Evolutionary conservation across 192 early-diverging fungal genomes (phyloP), one percentile per base, ranked within the genome.

Genomic region (Dissophora globulifera): DNA sequence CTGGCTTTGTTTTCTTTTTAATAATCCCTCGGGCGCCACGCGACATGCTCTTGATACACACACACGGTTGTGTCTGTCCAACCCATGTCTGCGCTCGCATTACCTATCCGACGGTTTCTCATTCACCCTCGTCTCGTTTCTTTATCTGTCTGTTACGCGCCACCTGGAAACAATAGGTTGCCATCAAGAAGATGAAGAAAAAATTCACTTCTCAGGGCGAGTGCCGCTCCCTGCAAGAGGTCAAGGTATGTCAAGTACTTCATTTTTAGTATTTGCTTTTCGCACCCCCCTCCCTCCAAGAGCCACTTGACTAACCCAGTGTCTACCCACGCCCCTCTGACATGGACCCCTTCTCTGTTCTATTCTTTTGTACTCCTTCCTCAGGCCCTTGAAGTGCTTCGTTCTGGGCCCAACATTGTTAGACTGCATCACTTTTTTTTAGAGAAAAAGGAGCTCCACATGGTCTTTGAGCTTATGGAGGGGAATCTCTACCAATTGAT

Each of bases 381-480:
- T 45, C 29, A 91, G 90, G 86, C 92, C 6, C 79, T 96, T 35
- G 85, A 87, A 49, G 83, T 81, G 40, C 81, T 96, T n/a, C 84
- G 80, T 42, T 84, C 86, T 63, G 94, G 98, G 69, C 87, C 89
- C 1, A 93, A 97, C 79, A 92, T 99, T 48, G 88, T 99, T 41
- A 84, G 79, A 16, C 83, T 99, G 19, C 84, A 89, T 32, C 95
- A 97, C 35, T 93, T 93, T 32, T 90, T 97, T 67, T 86, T 94
- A 12, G 86, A 89, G 29, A 90, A 90, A 70, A 93, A 94, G 69
- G 93, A 94, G 64, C 88, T 96, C 9, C 89, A 89, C 64, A 94
- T 98, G 72, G 94, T 99, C 0, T 96, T 99, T 79, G 97, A 99
- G 79, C 93, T 89, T 54, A 93, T 96, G 89, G 93, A 99, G 53